Evolutionary conservation across 495 filamentous ascomycete genomes (phyloP).

Genomic region (Penicillium dipodomyicola): DNA sequence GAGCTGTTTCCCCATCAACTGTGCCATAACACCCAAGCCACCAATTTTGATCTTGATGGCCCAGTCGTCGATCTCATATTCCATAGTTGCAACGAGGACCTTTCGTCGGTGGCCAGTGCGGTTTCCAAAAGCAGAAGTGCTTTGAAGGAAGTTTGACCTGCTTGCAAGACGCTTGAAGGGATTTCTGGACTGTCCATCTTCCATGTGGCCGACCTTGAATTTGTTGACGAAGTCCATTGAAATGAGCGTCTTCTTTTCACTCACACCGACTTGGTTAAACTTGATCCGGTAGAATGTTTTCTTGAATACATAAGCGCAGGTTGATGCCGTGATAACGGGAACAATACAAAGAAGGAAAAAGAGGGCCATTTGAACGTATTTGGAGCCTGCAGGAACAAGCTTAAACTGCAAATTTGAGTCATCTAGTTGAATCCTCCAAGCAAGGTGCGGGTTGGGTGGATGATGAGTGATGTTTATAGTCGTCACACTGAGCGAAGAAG

Average conservation of each 20-base stretch:
- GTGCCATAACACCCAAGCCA: slow-evolving; percentile 67
- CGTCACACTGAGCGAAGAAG: slow-evolving; percentile 53
- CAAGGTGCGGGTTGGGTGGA: slow-evolving; percentile 54
- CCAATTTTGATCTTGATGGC: slow-evolving; percentile 72
- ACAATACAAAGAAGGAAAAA: slow-evolving; percentile 57
- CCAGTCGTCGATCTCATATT: slow-evolving; percentile 73
- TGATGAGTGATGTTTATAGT: slow-evolving; percentile 60
- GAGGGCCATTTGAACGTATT: slow-evolving; percentile 56
- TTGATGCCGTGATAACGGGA: slow-evolving; percentile 49
- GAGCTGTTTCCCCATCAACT: slow-evolving; percentile 69
- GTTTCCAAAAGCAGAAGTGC: slow-evolving; percentile 46
- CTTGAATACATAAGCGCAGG: slow-evolving; percentile 59
- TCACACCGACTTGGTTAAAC: slow-evolving; percentile 65
- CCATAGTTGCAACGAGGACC: slow-evolving; percentile 68
- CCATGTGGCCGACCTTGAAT: slow-evolving; percentile 20
- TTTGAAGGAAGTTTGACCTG: slow-evolving; percentile 46
- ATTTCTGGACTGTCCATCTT: slow-evolving; percentile 28
- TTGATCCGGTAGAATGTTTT: slow-evolving; percentile 69
- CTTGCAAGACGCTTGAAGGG: slow-evolving; percentile 36
- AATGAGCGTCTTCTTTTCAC: slow-evolving; percentile 45
- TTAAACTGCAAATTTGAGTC: slow-evolving; percentile 54
- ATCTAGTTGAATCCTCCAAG: slow-evolving; percentile 56
- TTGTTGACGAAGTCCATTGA: slow-evolving; percentile 37
- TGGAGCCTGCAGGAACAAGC: slow-evolving; percentile 53
- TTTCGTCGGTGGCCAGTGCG: slow-evolving; percentile 46